Percentiles rank a stretch among this genome's conserved stretches.
phyloP scores from a whole-genome alignment of 306 rosid species.

The Ormosia semicastrata region DNA sequence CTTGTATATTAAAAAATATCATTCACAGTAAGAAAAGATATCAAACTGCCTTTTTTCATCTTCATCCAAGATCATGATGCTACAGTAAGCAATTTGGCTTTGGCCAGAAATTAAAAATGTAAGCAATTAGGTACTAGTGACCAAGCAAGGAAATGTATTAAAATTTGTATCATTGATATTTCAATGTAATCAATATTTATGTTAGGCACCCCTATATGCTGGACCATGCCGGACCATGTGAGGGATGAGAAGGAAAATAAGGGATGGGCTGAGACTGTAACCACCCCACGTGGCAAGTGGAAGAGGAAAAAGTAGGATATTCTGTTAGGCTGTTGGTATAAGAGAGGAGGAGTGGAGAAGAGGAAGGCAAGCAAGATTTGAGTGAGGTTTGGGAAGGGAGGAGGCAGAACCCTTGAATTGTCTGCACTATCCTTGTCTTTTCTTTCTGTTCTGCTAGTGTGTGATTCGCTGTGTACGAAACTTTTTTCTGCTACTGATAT shows the following conservation, averaged over 20 bases:
- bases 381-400: neutral
- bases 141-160: neutral
- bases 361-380: neutral
- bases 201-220: too few relatives aligned
- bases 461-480: too few relatives aligned
- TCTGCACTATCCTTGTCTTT: too few relatives aligned
- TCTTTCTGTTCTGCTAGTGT: too few relatives aligned
- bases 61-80: neutral
- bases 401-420: neutral
- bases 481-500: too few relatives aligned
- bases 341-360: neutral
- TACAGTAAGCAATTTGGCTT: neutral
- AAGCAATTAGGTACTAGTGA: neutral
- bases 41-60: neutral
- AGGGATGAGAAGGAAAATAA: too few relatives aligned
- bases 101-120: neutral
- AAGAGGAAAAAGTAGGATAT: too few relatives aligned
- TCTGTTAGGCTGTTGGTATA: neutral
- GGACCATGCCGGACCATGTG: too few relatives aligned
- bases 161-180: neutral
- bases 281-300: too few relatives aligned
- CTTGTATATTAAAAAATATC: neutral
- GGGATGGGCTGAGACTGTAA: too few relatives aligned
- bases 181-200: neutral
- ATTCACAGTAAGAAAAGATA: neutral